These are phyloP conservation scores for Kluyveromyces nonfermentans DNA, from an alignment of 805 yeast species.

Conservation along the genomic window DNA sequence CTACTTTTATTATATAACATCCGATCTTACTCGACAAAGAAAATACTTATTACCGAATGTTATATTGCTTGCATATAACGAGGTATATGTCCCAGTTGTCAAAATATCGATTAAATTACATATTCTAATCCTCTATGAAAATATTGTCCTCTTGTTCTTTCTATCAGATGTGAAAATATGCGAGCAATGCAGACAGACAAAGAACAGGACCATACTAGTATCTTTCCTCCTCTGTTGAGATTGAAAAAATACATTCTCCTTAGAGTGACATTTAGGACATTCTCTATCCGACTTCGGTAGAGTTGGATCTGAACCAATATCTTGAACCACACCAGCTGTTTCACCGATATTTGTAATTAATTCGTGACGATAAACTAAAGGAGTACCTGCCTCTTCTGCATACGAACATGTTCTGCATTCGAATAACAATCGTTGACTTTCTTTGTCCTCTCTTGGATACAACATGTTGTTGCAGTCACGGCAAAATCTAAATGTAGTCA, in stretches of 20 bases:
- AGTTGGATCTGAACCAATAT: conserved; percentile 95
- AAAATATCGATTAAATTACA: not conserved
- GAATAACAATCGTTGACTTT: conserved; percentile 56
- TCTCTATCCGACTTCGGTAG: conserved; percentile 91
- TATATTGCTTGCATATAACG: too few species aligned
- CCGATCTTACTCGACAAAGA: too few species aligned
- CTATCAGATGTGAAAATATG: conserved; percentile 43
- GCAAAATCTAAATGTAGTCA: conserved; percentile 94
- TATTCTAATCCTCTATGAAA: conserved; percentile 6
- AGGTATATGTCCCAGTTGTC: not conserved
- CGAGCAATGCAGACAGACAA: conserved; percentile 83
- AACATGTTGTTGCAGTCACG: conserved; percentile 96
- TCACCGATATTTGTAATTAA: conserved; percentile 83
- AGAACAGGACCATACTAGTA: conserved; percentile 89
- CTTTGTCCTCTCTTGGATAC: conserved; percentile 92
- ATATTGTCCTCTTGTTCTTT: conserved; percentile 30
- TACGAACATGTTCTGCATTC: conserved; percentile 94
- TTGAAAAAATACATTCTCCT: conserved; percentile 93
- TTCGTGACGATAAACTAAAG: conserved; percentile 87
- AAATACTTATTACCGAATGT: too few species aligned
- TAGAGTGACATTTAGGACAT: conserved; percentile 81
- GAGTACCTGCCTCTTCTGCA: conserved; percentile 81
- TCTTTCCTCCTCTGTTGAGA: conserved; percentile 92
- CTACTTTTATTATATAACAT: too few species aligned
- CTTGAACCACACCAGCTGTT: conserved; percentile 95